Conservation (phyloP, 805 yeast genomes). For the Ogataea zsoltii region DNA sequence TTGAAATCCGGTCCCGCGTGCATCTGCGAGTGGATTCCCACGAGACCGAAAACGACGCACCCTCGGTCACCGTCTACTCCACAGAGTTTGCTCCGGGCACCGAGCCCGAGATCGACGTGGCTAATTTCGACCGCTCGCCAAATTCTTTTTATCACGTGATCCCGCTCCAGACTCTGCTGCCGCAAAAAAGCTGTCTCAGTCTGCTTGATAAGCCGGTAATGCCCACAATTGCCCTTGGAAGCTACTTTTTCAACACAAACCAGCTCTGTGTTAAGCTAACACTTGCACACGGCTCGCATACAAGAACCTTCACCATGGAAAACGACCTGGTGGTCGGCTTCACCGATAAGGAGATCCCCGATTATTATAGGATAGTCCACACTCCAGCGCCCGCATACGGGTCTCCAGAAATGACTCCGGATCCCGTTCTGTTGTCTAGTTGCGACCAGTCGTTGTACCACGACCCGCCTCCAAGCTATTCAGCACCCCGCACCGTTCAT, state of each 20-base stretch:
- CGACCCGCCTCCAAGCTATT: slow-evolving; percentile 7
- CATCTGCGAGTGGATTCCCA: slow-evolving; percentile 8
- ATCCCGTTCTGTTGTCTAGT: slow-evolving; percentile 13
- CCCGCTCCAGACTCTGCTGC: slow-evolving; percentile 11
- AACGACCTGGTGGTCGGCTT: slow-evolving; percentile 15
- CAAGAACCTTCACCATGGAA: slow-evolving; percentile 9
- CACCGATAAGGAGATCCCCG: slow-evolving; percentile 16
- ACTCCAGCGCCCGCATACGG: slow-evolving; percentile 21
- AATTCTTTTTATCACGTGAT: slow-evolving; percentile 6
- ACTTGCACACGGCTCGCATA: slow-evolving; percentile 6
- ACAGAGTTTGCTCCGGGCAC: slow-evolving; percentile 5
- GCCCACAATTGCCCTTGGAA: slow-evolving; percentile 17
- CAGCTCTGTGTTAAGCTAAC: slow-evolving; percentile 9
- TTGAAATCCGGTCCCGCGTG: slow-evolving; percentile 11
- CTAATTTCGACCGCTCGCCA: slow-evolving; percentile 7
- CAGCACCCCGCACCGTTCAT: neutral
- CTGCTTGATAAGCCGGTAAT: slow-evolving; percentile 14
- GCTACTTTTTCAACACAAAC: slow-evolving; percentile 15
- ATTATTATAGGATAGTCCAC: slow-evolving; percentile 13
- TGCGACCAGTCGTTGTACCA: slow-evolving; percentile 7
- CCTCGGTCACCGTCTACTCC: slow-evolving; percentile 7
- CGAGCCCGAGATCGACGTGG: slow-evolving; percentile 19
- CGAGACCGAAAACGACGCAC: slow-evolving; percentile 7
- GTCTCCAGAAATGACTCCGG: slow-evolving; percentile 12
- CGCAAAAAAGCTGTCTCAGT: slow-evolving; percentile 8